Base-by-base conservation (phyloP, 129 eudicot genomes). In the Artemisia annua region DNA sequence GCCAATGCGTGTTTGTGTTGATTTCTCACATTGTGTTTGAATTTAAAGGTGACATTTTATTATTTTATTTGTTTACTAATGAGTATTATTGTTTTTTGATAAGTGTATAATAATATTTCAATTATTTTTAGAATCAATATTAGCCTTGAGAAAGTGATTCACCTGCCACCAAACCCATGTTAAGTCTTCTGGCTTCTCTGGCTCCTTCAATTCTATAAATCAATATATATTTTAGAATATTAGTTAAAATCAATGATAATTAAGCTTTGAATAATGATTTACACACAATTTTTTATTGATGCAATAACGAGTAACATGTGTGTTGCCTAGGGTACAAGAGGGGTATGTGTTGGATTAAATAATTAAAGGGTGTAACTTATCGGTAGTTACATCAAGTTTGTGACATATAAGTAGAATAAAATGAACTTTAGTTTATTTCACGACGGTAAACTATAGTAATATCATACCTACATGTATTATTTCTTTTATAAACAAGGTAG, bases 131-230 rank as follows among this genome's bases (percentile, higher is more conserved):
- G 54, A 65, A 53, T 66, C 53, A 63, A 67, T 44, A 16, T 57
- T 48, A 58, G 78, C 71, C 71, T 74, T 24, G 35, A 78, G 50
- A 44, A 64, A 78, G 72, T 64, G 79, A 79, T 66, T 58, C 75
- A 66, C 75, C 70, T 79, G 75, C 79, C 75, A 79, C 79, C 83
- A 67, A 79, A 73, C 83, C 83, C 79, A 79, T 73, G 83, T 79
- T 74, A 73, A 73, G 57, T 60, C 9, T 19, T 59, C 63, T 73
- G 74, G 58, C 79, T 73, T 67, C 56, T 20, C 70, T 73, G 78
- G 78, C 78, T 15, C 8, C 50, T 78, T 78, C 67, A 44, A 67
- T 53, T 53, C 54, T 39, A 48, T 12, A 30, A 30, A 57, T 67
- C 19, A 43, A 67, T 62, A n/a, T n/a, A 0, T 12, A 3, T 3